Evolutionary conservation across 2,329 filamentous ascomycete genomes (phyloP).

Genomic region (Colletotrichum salicis): DNA sequence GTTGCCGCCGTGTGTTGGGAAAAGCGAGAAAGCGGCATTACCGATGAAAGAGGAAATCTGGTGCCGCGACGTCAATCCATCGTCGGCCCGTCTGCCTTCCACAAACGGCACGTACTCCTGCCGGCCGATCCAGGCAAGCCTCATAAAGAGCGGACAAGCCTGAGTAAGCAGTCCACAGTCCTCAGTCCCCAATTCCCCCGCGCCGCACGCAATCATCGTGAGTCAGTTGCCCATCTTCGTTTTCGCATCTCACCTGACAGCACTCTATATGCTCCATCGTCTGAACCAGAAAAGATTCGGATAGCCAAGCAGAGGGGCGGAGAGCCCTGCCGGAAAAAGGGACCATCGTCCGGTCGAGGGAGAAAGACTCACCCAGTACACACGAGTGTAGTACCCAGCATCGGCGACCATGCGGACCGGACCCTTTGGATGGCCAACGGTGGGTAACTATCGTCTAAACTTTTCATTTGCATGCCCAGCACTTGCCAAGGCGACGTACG

Average conservation of each 20-base stretch:
- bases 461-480: conserved; percentile 12
- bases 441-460: conserved; percentile 4
- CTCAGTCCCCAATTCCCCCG: too few species aligned
- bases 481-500: conserved; percentile 14
- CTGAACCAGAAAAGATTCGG: conserved; percentile 7
- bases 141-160: neutral
- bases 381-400: neutral
- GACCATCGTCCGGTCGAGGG: conserved; percentile 1
- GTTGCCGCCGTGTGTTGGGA: neutral
- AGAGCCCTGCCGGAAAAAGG: neutral
- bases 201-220: neutral
- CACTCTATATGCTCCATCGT: conserved; percentile 26
- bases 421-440: neutral
- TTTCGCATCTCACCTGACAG: conserved; percentile 4
- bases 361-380: neutral
- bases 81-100: neutral
- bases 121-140: neutral
- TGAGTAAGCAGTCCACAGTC: neutral
- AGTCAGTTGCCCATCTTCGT: conserved; percentile 29
- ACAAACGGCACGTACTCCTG: neutral
- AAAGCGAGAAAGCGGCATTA: neutral
- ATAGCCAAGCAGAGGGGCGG: conserved; percentile 2
- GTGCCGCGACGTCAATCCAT: neutral
- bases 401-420: neutral
- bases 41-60: neutral